Evolutionary conservation across 257 asterid species (phyloP).

Genomic region (Orobanche coerulescens): DNA sequence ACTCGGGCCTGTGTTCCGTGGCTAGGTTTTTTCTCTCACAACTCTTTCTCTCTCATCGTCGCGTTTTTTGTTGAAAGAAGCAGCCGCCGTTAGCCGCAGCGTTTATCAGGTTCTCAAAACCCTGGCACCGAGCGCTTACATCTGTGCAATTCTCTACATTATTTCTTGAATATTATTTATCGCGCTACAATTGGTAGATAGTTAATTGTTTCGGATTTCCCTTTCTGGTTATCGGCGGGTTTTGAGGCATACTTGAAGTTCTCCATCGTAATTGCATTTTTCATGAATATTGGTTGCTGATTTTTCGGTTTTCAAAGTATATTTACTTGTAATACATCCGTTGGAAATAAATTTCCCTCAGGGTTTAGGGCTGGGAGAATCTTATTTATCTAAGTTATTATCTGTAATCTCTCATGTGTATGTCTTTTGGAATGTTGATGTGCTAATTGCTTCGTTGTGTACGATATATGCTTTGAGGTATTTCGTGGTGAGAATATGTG

Average conservation of each 20-base stretch:
- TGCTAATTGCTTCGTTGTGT: background rate
- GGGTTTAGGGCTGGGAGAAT: conserved; percentile 7
- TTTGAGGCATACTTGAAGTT: conserved; percentile 11
- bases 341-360: background rate
- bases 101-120: conserved; percentile 20
- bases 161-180: background rate
- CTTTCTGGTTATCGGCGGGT: background rate
- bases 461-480: background rate
- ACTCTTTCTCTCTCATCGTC: conserved; percentile 13
- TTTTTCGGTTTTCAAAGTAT: background rate
- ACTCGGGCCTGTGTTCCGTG: too few species aligned
- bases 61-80: conserved; percentile 33
- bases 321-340: background rate
- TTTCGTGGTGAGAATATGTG: too few species aligned
- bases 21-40: background rate
- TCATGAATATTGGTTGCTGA: background rate
- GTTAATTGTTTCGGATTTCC: background rate
- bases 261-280: background rate
- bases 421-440: background rate
- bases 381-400: background rate
- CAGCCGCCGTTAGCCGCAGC: conserved; percentile 32
- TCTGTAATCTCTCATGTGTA: background rate
- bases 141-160: background rate
- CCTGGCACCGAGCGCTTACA: conserved; percentile 19
- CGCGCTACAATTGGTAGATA: conserved; percentile 14